Conservation (phyloP, 805 yeast species). For the Novakomyces olei region DNA sequence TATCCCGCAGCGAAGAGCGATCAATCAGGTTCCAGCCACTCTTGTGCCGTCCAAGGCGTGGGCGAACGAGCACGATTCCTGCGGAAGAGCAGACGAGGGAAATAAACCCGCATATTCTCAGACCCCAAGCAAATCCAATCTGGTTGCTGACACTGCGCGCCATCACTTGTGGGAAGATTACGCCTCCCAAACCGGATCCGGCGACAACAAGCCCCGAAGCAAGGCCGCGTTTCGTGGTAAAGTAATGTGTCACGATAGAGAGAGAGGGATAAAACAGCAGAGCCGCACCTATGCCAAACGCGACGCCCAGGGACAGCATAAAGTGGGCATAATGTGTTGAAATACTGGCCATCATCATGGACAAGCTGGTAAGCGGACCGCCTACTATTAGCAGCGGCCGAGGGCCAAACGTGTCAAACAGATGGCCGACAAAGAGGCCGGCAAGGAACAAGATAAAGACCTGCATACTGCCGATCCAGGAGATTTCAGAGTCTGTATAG, state of each 20-base stretch:
- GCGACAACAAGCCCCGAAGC: constrained; percentile 13
- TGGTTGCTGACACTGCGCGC: too few species aligned
- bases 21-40: too few species aligned
- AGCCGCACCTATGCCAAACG: constrained; percentile 27
- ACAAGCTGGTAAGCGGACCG: constrained; percentile 21
- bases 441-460: background rate
- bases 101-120: too few species aligned
- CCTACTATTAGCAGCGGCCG: constrained; percentile 21
- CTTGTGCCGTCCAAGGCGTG: too few species aligned
- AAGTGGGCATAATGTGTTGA: constrained; percentile 27
- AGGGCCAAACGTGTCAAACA: constrained; percentile 25
- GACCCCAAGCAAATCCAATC: too few species aligned
- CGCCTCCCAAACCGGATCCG: background rate
- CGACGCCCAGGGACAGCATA: constrained; percentile 29
- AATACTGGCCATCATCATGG: constrained; percentile 26
- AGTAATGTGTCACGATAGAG: constrained; percentile 27
- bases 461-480: background rate
- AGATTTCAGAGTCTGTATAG: background rate
- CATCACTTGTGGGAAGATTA: background rate
- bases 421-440: constrained; percentile 16
- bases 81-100: too few species aligned
- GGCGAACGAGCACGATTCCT: too few species aligned
- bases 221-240: constrained; percentile 21
- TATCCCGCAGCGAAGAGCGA: too few species aligned
- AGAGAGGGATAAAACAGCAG: constrained; percentile 23